Base-by-base conservation (phyloP, 169 alveolate species). In the Condylostoma magnum region DNA sequence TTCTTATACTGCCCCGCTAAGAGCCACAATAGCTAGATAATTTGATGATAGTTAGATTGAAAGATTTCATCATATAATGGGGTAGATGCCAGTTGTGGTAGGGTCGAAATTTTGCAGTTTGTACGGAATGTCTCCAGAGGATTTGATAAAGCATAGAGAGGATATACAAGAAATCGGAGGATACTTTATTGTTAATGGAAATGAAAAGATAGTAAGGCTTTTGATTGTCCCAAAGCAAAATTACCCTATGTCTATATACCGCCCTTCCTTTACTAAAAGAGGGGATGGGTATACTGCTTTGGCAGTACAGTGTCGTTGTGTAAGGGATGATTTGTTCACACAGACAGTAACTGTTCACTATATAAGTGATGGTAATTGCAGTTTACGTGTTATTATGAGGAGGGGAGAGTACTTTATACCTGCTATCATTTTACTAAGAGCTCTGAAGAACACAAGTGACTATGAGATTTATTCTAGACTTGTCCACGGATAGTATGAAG, bases 151-250 rank as follows among this genome's bases (percentile, higher is more conserved):
- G 55, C 91, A 90, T 70, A 97, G 99, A 44, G 99, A 98, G 79
- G 99, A 98, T 79, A 87, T 91, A 58, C 95, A 96, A 77, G 99
- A 98, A 79, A 94, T 96, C 47, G 99, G 99, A 27, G 99, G 99
- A 8, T 97, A 97, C 82, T 98, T 98, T 79, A 96, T 98, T 48
- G 87, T 98, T 55, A 98, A 97, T 75, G 99, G 99, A 34, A 91
- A 95, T 79, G 99, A 98, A 84, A 94, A 95, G 78, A 88, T 97
- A 41, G 87, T 98, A 5, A 94, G 99, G 80, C 97, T 95, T 94
- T 97, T 98, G 20, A 96, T 98, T 34, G 92, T 94, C 56, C 96
- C 95, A 48, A 93, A 97, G 69, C 94, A 98, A 72, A 97, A 97
- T 84, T 95, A 95, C 69, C 98, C 99, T 22, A 85, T 94, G 0